A percentile compares a stretch with the other conserved stretches of the same genome.
Conservation (phyloP, 495 filamentous ascomycete genomes). For the Neurospora africana region DNA sequence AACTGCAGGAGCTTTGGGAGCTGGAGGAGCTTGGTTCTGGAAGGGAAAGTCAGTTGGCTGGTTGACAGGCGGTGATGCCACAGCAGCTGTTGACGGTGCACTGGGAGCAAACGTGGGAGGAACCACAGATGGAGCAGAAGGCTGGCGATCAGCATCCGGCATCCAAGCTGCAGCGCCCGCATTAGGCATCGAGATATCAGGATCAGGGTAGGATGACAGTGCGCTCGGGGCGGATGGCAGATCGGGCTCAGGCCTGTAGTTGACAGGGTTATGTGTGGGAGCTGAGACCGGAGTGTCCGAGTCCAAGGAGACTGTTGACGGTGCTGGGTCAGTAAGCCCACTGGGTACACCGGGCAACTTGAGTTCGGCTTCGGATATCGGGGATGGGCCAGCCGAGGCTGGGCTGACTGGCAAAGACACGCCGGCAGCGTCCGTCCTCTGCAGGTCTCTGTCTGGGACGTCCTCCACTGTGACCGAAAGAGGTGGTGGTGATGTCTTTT, state of each 20-base stretch:
- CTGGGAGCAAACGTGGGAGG: constrained; percentile 22
- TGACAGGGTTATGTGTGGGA: constrained; percentile 8
- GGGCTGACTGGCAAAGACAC: constrained; percentile 29
- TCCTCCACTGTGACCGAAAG: constrained; percentile 51
- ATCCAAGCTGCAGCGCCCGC: constrained; percentile 3
- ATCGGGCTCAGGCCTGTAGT: constrained; percentile 11
- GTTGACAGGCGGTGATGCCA: constrained; percentile 18
- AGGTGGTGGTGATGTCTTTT: constrained; percentile 24
- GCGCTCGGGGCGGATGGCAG: constrained; percentile 8
- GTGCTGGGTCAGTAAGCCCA: constrained; percentile 18
- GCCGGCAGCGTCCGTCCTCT: constrained; percentile 21
- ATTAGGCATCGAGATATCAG: constrained; percentile 6
- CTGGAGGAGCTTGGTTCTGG: constrained; percentile 12
- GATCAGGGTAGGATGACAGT: constrained; percentile 9
- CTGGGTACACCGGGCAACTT: constrained; percentile 22
- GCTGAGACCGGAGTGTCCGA: constrained; percentile 14
- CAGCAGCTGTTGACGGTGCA: constrained; percentile 15
- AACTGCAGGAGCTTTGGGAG: constrained; percentile 4
- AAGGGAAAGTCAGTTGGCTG: constrained; percentile 14
- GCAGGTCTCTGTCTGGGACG: constrained; percentile 34
- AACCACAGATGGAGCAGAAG: constrained; percentile 7
- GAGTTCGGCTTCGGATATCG: constrained; percentile 22
- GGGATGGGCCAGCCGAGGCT: constrained; percentile 31
- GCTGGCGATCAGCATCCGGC: constrained; percentile 4
- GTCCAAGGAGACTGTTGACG: constrained; percentile 17